Conservation (phyloP, 75 land plant species). For the Cryptomeria japonica region DNA sequence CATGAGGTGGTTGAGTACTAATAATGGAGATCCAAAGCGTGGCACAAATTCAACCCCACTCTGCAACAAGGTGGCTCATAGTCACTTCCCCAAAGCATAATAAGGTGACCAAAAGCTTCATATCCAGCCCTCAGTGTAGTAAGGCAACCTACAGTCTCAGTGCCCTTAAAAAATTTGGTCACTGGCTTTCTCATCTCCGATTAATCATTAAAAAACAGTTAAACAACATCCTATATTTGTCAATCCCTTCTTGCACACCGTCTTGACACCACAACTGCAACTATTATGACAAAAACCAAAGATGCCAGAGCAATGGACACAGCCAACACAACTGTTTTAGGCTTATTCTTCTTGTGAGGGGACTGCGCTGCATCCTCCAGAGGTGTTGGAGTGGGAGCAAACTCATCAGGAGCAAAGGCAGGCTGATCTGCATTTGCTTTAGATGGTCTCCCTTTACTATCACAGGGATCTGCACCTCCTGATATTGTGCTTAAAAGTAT, state of each 20-base stretch:
- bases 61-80: not conserved
- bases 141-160: not conserved
- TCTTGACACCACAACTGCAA: slow-evolving; percentile 29
- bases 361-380: slow-evolving; percentile 6
- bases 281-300: slow-evolving; percentile 22
- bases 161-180: not conserved
- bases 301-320: slow-evolving; percentile 45
- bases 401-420: slow-evolving; percentile 13
- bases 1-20: not conserved
- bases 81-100: not conserved
- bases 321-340: slow-evolving; percentile 40
- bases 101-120: not conserved
- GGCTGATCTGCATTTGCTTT: slow-evolving; percentile 1
- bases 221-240: not conserved
- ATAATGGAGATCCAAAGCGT: not conserved
- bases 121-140: not conserved
- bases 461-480: slow-evolving; percentile 36
- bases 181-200: not conserved
- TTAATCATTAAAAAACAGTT: not conserved
- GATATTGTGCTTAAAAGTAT: slow-evolving; percentile 20
- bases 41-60: not conserved
- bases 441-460: slow-evolving; percentile 25
- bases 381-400: slow-evolving; percentile 13
- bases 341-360: slow-evolving; percentile 12
- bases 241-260: slow-evolving; percentile 17